These are phyloP conservation scores for Lactarius sp. DNA, from an alignment of 768 basidiomycete species.

Conservation along the genomic window DNA sequence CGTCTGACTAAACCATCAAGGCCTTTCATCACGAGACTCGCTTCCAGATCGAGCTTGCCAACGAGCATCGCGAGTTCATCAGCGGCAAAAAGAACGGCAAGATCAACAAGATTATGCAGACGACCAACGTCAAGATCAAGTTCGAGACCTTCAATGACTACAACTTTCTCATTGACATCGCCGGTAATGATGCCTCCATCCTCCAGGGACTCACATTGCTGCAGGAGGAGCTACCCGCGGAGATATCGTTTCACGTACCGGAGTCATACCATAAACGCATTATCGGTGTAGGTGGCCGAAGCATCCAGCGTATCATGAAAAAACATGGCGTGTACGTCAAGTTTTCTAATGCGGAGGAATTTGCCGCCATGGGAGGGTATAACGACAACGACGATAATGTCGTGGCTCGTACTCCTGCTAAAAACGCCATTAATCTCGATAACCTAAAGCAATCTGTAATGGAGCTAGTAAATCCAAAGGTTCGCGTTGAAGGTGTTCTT, in stretches of 20 bases:
- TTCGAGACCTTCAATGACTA: conserved; percentile 98
- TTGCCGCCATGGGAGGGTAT: conserved; percentile 90
- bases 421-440: conserved; percentile 93
- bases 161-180: conserved; percentile 90
- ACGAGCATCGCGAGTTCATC: conserved; percentile 98
- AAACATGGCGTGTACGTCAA: conserved; percentile 99
- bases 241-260: conserved; percentile 97
- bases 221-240: conserved; percentile 96
- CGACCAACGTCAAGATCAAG: conserved; percentile 95
- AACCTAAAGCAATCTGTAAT: conserved; percentile 94
- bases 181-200: conserved; percentile 78
- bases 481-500: conserved; percentile 33
- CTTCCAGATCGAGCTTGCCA: conserved; percentile 95
- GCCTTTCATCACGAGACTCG: conserved; percentile 95
- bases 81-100: conserved; percentile 99
- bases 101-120: conserved; percentile 99
- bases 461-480: conserved; percentile 97
- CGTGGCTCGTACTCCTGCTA: conserved; percentile 94
- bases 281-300: conserved; percentile 95
- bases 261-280: conserved; percentile 98
- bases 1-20: conserved; percentile 36
- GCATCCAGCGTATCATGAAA: conserved; percentile 99
- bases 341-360: conserved; percentile 97
- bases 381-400: conserved; percentile 99
- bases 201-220: conserved; percentile 84